Evolutionary conservation across 345 rosid species (phyloP), one percentile per base, ranked within the genome.

Genomic region (Melastoma malabathricum): DNA sequence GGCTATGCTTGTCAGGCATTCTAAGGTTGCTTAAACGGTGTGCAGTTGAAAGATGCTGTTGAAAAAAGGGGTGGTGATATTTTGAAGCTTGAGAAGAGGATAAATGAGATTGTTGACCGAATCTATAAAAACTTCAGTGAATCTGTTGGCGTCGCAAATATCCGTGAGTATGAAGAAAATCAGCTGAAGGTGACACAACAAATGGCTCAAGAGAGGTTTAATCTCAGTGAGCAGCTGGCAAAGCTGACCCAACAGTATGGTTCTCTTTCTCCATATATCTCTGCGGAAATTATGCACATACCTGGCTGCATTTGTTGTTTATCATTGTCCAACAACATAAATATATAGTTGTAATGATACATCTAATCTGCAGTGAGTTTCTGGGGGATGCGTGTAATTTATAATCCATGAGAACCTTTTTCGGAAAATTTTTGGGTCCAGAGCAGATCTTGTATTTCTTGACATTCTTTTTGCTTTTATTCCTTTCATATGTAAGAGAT

Each of bases 231-330:
- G 61, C 98, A 87, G 84, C 78, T 92, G 48, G 76, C 96, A 15
- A 90, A 90, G 81, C 70, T 84, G 72, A 90, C 87, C 59, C 87
- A 87, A 74, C 96, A 92, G 98, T 92, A 87, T 52, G 98, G 75
- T 62, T 68, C 54, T 39, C 8, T 25, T 51, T 20, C 12, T 49
- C 19, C 54, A 41, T 39, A 50, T 20, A 18, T 23, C 52, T 27
- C 49, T 29, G 10, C 15, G 9, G 23, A 41, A 61, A 27, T 19
- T 41, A 34, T 52, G 34, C 20, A 54, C 1, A 2, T 6, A 27
- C 16, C 39, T 15, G 54, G 20, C 31, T 51, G 12, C 20, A 43
- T 44, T 23, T 25, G 25, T 18, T 2, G 15, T 6, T 2, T 31
- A 31, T 31, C 6, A 5, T 7, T 31, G 38, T 22, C 38, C 38